Percentiles rank a stretch among this genome's conserved stretches.
These are phyloP conservation scores for Immersiella caudata DNA, from an alignment of 495 filamentous ascomycete genomes.

Conservation along the genomic window DNA sequence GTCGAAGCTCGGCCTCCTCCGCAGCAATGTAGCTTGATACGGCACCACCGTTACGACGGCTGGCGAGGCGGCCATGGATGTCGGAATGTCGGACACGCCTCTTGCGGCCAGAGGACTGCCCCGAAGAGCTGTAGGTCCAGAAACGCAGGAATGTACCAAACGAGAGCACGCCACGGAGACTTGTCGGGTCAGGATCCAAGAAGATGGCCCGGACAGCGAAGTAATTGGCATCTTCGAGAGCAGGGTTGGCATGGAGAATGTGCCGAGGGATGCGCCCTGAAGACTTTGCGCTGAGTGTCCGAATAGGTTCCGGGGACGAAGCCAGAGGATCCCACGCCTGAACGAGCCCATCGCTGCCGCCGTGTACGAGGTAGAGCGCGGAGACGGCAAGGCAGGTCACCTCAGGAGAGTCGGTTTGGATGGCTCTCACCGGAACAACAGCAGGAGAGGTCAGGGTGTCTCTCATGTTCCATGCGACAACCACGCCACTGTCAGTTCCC, in stretches of 20 bases:
- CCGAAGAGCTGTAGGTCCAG: conserved; percentile 85
- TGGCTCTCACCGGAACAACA: conserved; percentile 69
- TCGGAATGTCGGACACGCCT: conserved; percentile 50
- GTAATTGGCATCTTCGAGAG: conserved; percentile 62
- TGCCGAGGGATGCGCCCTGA: conserved; percentile 68
- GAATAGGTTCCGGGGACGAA: conserved; percentile 75
- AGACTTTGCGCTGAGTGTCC: conserved; percentile 88
- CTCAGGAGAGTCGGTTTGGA: conserved; percentile 89
- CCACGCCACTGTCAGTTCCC: conserved; percentile 75
- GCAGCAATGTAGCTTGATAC: conserved; percentile 76
- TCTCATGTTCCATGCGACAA: conserved; percentile 86
- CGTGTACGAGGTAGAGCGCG: conserved; percentile 86
- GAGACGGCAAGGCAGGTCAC: conserved; percentile 85
- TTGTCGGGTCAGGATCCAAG: conserved; percentile 86
- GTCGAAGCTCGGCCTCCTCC: conserved; percentile 75
- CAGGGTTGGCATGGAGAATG: conserved; percentile 42
- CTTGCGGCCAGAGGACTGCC: conserved; percentile 47
- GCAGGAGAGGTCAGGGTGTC: conserved; percentile 54
- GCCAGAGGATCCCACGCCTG: conserved; percentile 96
- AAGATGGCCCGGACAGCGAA: conserved; percentile 81
- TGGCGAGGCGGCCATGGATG: conserved; percentile 43
- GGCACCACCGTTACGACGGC: conserved; percentile 43
- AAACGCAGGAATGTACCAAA: conserved; percentile 85
- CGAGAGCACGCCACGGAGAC: conserved; percentile 88
- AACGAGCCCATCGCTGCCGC: conserved; percentile 92